These are phyloP conservation scores for Telopea speciosissima DNA, from an alignment of 177 flowering plant species.

Conservation along the genomic window DNA sequence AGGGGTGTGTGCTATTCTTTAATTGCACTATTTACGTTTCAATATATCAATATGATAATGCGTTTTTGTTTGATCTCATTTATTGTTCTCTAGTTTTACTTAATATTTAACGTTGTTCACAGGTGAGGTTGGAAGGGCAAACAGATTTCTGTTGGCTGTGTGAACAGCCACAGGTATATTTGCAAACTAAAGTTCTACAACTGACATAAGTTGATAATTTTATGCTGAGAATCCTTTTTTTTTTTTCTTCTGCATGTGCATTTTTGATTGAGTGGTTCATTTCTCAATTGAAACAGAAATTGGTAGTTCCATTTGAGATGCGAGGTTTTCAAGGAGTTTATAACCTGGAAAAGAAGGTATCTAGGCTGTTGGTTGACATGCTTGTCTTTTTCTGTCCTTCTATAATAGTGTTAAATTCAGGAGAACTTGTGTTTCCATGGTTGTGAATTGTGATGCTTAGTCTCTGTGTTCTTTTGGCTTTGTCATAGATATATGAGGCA, in stretches of 20 bases:
- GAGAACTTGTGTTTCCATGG: background rate
- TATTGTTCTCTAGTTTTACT: background rate
- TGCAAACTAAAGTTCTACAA: background rate
- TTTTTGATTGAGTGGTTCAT: background rate
- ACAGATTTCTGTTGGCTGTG: constrained; percentile 93
- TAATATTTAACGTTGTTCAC: constrained; percentile 6
- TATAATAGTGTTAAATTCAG: background rate
- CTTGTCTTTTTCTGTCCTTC: background rate
- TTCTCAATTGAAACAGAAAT: constrained; percentile 43
- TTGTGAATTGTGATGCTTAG: background rate
- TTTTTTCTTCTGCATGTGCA: background rate
- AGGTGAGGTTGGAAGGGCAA: constrained; percentile 89
- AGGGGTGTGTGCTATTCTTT: constrained; percentile 47
- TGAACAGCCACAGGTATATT: constrained; percentile 75
- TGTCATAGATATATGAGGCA: constrained; percentile 55
- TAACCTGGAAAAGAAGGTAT: constrained; percentile 79
- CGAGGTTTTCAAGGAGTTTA: constrained; percentile 84
- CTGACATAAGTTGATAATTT: background rate
- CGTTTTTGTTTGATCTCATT: background rate
- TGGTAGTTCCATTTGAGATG: constrained; percentile 84
- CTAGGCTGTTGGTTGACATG: background rate
- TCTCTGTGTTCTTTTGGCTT: background rate
- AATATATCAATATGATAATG: background rate
- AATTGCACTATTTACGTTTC: background rate
- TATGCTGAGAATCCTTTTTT: background rate